Evolutionary conservation across 768 basidiomycete genomes (phyloP).

Genomic region (Plicaturopsis crispa): DNA sequence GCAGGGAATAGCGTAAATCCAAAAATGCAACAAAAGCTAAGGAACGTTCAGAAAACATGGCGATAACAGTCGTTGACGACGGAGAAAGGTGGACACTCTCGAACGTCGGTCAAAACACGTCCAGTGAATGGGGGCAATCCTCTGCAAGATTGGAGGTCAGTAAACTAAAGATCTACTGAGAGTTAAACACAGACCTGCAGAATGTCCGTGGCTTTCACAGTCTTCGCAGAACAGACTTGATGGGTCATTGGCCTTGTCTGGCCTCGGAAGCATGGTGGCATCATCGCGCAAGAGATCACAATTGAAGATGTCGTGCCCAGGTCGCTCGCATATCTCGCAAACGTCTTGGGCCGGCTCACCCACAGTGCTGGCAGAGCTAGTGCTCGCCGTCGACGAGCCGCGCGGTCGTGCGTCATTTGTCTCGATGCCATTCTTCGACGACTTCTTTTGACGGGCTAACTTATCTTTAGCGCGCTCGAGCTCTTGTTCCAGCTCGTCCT

Average conservation of each 20-base stretch:
- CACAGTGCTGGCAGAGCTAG: slow-evolving; percentile 12
- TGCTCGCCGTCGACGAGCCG: slow-evolving; percentile 17
- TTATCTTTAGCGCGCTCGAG: slow-evolving; percentile 71
- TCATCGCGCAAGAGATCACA: slow-evolving; percentile 70
- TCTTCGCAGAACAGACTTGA: slow-evolving; percentile 66
- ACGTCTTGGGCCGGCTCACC: slow-evolving; percentile 30
- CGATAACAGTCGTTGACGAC: too few species aligned
- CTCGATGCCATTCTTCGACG: slow-evolving; percentile 39
- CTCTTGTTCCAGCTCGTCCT: slow-evolving; percentile 87
- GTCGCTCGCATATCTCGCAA: slow-evolving; percentile 84
- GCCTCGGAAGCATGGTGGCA: neutral
- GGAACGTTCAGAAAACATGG: too few species aligned
- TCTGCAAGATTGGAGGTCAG: too few species aligned
- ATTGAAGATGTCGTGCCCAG: slow-evolving; percentile 81
- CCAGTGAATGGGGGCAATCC: slow-evolving; percentile 79
- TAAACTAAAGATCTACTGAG: too few species aligned
- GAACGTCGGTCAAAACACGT: slow-evolving; percentile 58
- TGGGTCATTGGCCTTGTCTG: too few species aligned
- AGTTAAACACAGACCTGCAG: too few species aligned
- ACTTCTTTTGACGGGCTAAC: slow-evolving; percentile 56
- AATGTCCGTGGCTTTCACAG: slow-evolving; percentile 76
- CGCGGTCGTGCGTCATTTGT: slow-evolving; percentile 22
- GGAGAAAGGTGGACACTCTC: too few species aligned
- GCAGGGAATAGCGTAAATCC: too few species aligned
- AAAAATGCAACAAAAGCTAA: too few species aligned